Evolutionary conservation across 176 grass and related monocot genomes (phyloP), one percentile per base, ranked within the genome.

Genomic region (Bothriochloa decipiens): DNA sequence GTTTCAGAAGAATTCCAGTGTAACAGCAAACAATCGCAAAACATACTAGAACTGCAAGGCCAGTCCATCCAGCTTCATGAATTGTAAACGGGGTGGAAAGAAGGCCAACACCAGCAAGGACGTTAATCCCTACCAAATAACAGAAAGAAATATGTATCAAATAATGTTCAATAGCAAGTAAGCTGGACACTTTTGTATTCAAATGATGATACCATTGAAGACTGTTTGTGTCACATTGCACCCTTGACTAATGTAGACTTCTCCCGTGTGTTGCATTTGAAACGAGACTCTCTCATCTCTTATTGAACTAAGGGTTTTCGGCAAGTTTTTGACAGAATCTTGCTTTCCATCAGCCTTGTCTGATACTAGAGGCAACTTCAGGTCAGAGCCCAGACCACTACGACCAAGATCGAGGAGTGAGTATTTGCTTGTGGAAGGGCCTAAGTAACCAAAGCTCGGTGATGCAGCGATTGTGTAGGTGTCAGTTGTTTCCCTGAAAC

Each of bases 221-320:
- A 98, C 93, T 63, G 96, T 93, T 49, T 98, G 96, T 60, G 92
- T 95, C 11, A 98, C 83, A 70, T 71, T 95, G 78, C 96, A 98
- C 33, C 96, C 91, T 83, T 90, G 95, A 60, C 74, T 77, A 8
- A 85, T 88, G 50, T 85, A 88, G 25, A 84, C 52, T 90, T 98
- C 95, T 47, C 49, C 92, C 63, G 87, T 86, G 62, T 87, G 84
- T 42, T 92, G 90, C 43, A 68, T 20, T 73, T 79, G 91, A 67
- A 93, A 84, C 0, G 92, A 91, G 69, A 82, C 76, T 27, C 81
- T 88, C 28, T 91, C 91, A 33, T 95, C 85, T 77, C 55, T 72
- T 11, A 81, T 76, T 10, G 87, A 95, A 61, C 79, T 80, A 41
- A 81, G 68, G 69, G 88, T 47, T 83, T 88, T 84, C n/a, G 13